Conservation (phyloP, 2,329 filamentous ascomycete species). For the Cladosporium halotolerans region DNA sequence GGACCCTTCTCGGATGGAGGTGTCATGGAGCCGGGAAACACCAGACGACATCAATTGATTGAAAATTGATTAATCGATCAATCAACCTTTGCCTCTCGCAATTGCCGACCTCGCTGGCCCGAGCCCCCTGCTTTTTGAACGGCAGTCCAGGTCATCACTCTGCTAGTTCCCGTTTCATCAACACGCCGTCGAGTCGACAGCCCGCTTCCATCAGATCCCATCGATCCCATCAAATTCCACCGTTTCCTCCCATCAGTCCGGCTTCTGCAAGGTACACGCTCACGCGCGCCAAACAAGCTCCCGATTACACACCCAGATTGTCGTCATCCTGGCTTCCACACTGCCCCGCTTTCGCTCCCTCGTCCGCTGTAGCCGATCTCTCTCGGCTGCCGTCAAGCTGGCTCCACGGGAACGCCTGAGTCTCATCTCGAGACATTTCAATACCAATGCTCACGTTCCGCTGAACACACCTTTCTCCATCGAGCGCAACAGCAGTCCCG, state of each 20-base stretch:
- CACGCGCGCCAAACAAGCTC: slow-evolving; percentile 6
- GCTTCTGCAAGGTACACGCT: slow-evolving; percentile 8
- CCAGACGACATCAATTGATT: too few species aligned
- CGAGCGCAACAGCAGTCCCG: slow-evolving; percentile 47
- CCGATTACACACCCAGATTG: slow-evolving; percentile 3
- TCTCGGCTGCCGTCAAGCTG: slow-evolving; percentile 34
- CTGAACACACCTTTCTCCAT: slow-evolving; percentile 59
- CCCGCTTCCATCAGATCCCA: slow-evolving; percentile 3
- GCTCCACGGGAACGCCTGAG: slow-evolving; percentile 40
- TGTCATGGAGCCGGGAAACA: too few species aligned
- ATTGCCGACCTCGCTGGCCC: background rate
- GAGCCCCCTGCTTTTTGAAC: background rate
- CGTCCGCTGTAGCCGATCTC: slow-evolving; percentile 13
- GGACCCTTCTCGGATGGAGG: too few species aligned
- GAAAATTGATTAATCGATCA: too few species aligned
- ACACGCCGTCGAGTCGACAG: background rate
- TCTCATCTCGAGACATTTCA: slow-evolving; percentile 57
- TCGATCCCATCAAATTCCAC: background rate
- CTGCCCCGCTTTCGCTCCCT: slow-evolving; percentile 14
- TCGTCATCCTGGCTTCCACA: slow-evolving; percentile 17
- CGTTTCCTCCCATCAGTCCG: slow-evolving; percentile 10
- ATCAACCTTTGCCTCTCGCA: background rate
- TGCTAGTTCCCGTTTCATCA: background rate
- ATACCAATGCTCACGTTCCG: slow-evolving; percentile 49
- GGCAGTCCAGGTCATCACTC: slow-evolving; percentile 1